Conservation (phyloP, 495 filamentous ascomycete genomes). For the Penicillium desertorum region DNA sequence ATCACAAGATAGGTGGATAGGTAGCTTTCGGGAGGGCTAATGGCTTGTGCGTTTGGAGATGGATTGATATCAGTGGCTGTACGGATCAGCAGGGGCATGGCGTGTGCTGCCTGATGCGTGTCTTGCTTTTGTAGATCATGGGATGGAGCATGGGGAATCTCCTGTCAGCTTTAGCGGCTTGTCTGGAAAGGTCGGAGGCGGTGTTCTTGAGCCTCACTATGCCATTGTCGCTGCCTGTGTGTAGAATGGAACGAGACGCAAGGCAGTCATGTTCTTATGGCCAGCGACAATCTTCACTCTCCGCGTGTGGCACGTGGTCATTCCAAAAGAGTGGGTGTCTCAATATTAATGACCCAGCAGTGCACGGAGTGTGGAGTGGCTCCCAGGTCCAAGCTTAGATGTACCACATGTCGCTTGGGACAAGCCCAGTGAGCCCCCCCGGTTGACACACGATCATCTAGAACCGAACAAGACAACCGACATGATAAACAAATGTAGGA, state of each 20-base stretch:
- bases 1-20: neutral
- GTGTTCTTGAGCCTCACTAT: neutral
- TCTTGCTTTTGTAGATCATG: constrained; percentile 6
- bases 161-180: neutral
- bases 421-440: neutral
- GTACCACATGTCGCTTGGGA: neutral
- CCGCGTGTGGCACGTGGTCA: neutral
- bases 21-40: neutral
- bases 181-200: constrained; percentile 7
- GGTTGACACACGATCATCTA: neutral
- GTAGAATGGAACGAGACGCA: neutral
- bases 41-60: neutral
- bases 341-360: neutral
- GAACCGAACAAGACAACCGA: neutral
- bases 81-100: constrained; percentile 8
- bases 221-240: neutral
- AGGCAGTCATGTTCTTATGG: neutral
- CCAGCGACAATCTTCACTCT: neutral
- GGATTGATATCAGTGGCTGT: neutral
- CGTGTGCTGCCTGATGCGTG: constrained; percentile 3
- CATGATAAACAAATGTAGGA: constrained; percentile 4
- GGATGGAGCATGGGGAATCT: neutral
- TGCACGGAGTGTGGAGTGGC: neutral
- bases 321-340: neutral
- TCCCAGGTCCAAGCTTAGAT: neutral